A percentile compares a stretch with the other conserved stretches of the same genome.
Evolutionary conservation across 2,329 filamentous ascomycete genomes (phyloP).

Genomic region (Penicillium sp.): DNA sequence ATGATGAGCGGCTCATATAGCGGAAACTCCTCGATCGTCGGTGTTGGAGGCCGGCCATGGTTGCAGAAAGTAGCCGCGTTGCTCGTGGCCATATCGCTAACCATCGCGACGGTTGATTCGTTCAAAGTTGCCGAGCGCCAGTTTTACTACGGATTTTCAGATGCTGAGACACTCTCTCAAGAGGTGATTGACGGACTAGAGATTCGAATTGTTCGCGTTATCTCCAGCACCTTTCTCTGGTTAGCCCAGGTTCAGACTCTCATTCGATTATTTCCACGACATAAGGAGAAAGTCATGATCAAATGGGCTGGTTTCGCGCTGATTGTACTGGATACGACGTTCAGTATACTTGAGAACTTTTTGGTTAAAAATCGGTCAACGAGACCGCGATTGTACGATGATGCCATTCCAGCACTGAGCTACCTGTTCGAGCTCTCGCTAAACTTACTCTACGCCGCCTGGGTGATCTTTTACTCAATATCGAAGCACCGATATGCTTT

Average conservation of each 20-base stretch:
- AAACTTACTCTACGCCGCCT: slow-evolving; percentile 83
- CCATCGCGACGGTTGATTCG: slow-evolving; percentile 88
- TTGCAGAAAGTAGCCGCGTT: slow-evolving; percentile 72
- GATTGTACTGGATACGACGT: slow-evolving; percentile 85
- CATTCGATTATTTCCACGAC: slow-evolving; percentile 90
- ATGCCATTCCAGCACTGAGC: slow-evolving; percentile 85
- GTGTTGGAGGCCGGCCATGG: slow-evolving; percentile 88
- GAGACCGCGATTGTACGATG: slow-evolving; percentile 72
- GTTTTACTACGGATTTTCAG: slow-evolving; percentile 74
- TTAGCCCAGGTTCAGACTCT: slow-evolving; percentile 95
- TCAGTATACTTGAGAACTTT: slow-evolving; percentile 90
- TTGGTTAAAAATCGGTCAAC: slow-evolving; percentile 48
- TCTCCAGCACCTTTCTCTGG: slow-evolving; percentile 96
- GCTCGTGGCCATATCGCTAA: slow-evolving; percentile 74
- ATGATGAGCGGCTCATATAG: slow-evolving; percentile 77
- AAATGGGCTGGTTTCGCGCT: slow-evolving; percentile 97
- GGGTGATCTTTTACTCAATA: slow-evolving; percentile 91
- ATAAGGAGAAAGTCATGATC: slow-evolving; percentile 96
- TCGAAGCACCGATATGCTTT: slow-evolving; percentile 89
- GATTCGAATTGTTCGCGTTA: slow-evolving; percentile 83
- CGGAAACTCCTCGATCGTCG: slow-evolving; percentile 66
- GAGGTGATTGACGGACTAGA: slow-evolving; percentile 80
- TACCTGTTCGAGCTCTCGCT: slow-evolving; percentile 88
- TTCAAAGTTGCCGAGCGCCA: slow-evolving; percentile 80
- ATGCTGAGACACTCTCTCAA: slow-evolving; percentile 70